These are phyloP conservation scores for Magnaporthales sp. DNA, from an alignment of 2,329 filamentous ascomycete species.

Conservation along the genomic window DNA sequence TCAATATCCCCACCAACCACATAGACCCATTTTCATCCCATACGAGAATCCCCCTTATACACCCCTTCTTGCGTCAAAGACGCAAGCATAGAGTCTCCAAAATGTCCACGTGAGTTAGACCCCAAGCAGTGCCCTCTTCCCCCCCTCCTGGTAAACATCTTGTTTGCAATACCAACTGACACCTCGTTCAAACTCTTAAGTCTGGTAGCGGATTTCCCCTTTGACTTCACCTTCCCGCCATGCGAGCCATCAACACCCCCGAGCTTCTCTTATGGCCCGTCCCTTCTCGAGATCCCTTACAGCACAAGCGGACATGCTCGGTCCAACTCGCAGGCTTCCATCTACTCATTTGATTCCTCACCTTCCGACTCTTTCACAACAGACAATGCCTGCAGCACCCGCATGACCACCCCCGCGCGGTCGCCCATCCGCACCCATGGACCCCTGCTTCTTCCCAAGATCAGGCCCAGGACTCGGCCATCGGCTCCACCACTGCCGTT, in stretches of 20 bases:
- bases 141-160: background rate
- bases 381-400: slow-evolving; percentile 43
- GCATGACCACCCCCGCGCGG: slow-evolving; percentile 57
- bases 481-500: slow-evolving; percentile 46
- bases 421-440: slow-evolving; percentile 73
- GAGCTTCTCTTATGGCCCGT: slow-evolving; percentile 46
- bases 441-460: slow-evolving; percentile 74
- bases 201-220: slow-evolving; percentile 54
- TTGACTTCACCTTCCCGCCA: slow-evolving; percentile 50
- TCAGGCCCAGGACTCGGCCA: slow-evolving; percentile 74
- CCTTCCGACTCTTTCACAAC: slow-evolving; percentile 44
- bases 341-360: slow-evolving; percentile 61
- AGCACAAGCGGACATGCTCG: slow-evolving; percentile 34
- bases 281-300: slow-evolving; percentile 47
- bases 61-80: background rate
- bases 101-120: slow-evolving; percentile 34
- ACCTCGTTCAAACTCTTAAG: slow-evolving; percentile 22
- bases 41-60: background rate
- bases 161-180: slow-evolving; percentile 5
- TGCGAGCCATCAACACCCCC: slow-evolving; percentile 43
- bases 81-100: slow-evolving; percentile 13
- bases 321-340: slow-evolving; percentile 56
- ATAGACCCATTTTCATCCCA: background rate
- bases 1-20: background rate
- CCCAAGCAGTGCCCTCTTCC: background rate